phyloP scores from a whole-genome alignment of 257 asterid genomes.

The Cruciata laevipes region DNA sequence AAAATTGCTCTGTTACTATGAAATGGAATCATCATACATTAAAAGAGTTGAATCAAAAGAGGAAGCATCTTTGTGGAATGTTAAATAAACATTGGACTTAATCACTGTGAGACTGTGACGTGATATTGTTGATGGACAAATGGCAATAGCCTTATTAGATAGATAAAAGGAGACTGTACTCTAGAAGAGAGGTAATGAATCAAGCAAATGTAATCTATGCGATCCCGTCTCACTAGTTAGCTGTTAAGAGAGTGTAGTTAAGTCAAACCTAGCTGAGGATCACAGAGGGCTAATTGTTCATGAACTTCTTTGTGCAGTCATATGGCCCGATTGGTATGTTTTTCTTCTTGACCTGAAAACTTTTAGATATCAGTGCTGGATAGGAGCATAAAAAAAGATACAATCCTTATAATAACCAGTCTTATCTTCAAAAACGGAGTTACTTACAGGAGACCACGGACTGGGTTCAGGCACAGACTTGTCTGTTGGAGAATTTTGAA shows the following conservation, averaged over 20 bases:
- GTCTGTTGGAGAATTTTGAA: slow-evolving; percentile 89
- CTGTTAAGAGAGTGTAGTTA: slow-evolving; percentile 16
- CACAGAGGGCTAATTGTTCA: slow-evolving; percentile 30
- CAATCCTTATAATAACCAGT: neutral
- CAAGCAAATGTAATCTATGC: neutral
- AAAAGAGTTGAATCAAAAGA: neutral
- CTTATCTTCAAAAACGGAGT: slow-evolving; percentile 11
- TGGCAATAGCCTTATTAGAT: neutral
- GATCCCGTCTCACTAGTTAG: neutral
- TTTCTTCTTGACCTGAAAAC: slow-evolving; percentile 64
- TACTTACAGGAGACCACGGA: slow-evolving; percentile 97
- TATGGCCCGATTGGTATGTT: slow-evolving; percentile 71
- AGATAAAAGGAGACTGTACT: neutral
- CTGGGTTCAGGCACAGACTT: slow-evolving; percentile 80
- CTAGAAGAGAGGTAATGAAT: neutral
- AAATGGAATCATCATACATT: neutral
- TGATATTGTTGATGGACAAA: neutral
- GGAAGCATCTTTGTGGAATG: neutral
- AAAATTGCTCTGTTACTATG: neutral
- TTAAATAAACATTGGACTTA: neutral
- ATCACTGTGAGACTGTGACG: slow-evolving; percentile 9
- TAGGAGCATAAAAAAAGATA: neutral
- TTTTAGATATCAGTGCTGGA: slow-evolving; percentile 12
- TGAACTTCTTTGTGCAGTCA: slow-evolving; percentile 85
- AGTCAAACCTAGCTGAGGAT: slow-evolving; percentile 31